Percentiles rank a stretch among this genome's conserved stretches.
Evolutionary conservation across 306 rosid genomes (phyloP).

Genomic region (Adenanthera pavonina): DNA sequence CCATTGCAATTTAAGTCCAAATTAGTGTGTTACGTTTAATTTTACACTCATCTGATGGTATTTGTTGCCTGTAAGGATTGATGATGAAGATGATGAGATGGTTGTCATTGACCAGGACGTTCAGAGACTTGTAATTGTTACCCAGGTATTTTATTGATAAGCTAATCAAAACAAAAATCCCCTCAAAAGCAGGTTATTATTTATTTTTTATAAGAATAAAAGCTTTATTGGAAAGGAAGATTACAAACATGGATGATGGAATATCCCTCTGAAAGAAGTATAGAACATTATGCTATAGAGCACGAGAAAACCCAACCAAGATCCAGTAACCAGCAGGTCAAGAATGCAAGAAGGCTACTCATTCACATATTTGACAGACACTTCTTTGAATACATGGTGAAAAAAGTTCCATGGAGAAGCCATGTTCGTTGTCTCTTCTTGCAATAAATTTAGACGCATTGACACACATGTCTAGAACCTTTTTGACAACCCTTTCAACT

Average conservation of each 20-base stretch:
- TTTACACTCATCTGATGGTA: constrained; percentile 33
- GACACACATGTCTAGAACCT: not conserved
- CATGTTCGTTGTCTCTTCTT: not conserved
- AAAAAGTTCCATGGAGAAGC: not conserved
- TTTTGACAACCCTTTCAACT: not conserved
- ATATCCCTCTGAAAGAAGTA: not conserved
- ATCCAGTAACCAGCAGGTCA: not conserved
- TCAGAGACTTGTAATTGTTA: constrained; percentile 88
- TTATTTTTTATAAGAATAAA: not conserved
- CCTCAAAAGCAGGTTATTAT: constrained; percentile 16
- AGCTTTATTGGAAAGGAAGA: constrained; percentile 1
- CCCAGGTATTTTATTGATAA: constrained; percentile 70
- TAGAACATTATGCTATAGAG: not conserved
- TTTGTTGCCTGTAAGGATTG: constrained; percentile 60
- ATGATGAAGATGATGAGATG: constrained; percentile 83
- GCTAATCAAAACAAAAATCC: not conserved
- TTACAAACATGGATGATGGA: not conserved
- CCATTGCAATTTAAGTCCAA: constrained; percentile 8
- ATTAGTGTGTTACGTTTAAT: constrained; percentile 21
- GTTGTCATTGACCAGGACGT: constrained; percentile 83
- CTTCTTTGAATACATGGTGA: not conserved
- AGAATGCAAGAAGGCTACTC: not conserved
- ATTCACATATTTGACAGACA: not conserved
- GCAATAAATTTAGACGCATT: not conserved
- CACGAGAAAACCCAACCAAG: constrained; percentile 1